A percentile compares a stretch with the other conserved stretches of the same genome.
These are phyloP conservation scores for Coriolopsis trogii DNA, from an alignment of 1,284 basidiomycete genomes.

Conservation along the genomic window DNA sequence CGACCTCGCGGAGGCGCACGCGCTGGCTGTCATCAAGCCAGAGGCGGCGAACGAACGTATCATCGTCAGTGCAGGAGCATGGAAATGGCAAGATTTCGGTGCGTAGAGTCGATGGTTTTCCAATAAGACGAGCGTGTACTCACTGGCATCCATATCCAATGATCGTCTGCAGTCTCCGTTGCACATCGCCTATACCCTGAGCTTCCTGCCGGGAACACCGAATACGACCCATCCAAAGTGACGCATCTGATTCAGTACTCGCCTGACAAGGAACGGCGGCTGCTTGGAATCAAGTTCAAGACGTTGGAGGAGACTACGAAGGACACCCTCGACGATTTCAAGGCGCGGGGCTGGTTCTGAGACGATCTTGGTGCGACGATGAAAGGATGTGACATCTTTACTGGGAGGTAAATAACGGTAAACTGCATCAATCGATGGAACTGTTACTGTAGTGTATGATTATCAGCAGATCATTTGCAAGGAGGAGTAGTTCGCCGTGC, in stretches of 20 bases:
- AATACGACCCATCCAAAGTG: constrained; percentile 28
- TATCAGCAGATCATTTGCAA: no score
- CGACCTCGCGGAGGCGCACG: constrained; percentile 61
- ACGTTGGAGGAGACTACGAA: constrained; percentile 42
- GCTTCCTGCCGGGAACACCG: constrained; percentile 24
- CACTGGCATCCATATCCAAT: no score
- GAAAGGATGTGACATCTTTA: no score
- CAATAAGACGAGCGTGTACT: no score
- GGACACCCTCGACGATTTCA: constrained; percentile 46
- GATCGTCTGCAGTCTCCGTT: not conserved
- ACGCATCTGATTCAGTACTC: constrained; percentile 33
- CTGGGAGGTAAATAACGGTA: no score
- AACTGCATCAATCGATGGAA: no score
- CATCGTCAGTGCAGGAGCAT: constrained; percentile 31
- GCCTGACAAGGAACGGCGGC: constrained; percentile 40
- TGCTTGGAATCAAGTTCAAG: constrained; percentile 51
- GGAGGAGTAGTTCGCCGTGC: no score
- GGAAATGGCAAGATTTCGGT: constrained; percentile 32
- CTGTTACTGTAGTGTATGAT: no score
- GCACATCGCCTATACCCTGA: constrained; percentile 21
- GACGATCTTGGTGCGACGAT: no score
- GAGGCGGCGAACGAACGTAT: constrained; percentile 62
- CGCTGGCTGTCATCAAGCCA: constrained; percentile 48
- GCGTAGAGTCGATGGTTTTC: not conserved
- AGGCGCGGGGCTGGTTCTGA: constrained; percentile 40